These are phyloP conservation scores for Pleurotus citrinopileatus DNA, from an alignment of 768 basidiomycete species.

Conservation along the genomic window DNA sequence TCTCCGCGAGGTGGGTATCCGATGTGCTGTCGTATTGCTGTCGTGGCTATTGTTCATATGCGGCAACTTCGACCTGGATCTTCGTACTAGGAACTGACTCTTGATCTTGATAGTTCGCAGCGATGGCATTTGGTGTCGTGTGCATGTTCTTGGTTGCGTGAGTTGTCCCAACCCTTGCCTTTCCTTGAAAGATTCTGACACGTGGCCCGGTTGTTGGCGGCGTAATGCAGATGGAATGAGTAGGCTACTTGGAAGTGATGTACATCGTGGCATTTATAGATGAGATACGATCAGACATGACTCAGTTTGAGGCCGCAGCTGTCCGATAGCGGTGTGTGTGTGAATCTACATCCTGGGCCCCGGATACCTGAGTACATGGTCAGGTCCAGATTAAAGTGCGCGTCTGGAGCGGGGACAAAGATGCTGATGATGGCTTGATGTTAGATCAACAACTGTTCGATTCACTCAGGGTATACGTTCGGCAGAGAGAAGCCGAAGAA, in stretches of 20 bases:
- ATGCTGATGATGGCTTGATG: neutral
- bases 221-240: constrained; percentile 69
- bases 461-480: neutral
- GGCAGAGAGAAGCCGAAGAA: constrained; percentile 37
- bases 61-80: constrained; percentile 4
- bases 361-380: neutral
- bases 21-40: constrained; percentile 6
- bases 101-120: constrained; percentile 63
- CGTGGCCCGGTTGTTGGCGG: neutral
- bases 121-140: constrained; percentile 86
- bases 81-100: constrained; percentile 4
- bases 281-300: no score
- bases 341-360: neutral
- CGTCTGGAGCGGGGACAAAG: neutral
- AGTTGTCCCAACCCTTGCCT: constrained; percentile 31
- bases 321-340: no score
- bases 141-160: constrained; percentile 94
- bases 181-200: constrained; percentile 9
- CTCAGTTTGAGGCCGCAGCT: neutral
- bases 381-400: neutral
- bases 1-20: constrained; percentile 73
- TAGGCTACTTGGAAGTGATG: constrained; percentile 31
- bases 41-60: no score
- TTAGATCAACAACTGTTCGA: neutral
- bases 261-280: neutral